Conservation (phyloP, 805 yeast species). For the Kazachstania viticola region DNA sequence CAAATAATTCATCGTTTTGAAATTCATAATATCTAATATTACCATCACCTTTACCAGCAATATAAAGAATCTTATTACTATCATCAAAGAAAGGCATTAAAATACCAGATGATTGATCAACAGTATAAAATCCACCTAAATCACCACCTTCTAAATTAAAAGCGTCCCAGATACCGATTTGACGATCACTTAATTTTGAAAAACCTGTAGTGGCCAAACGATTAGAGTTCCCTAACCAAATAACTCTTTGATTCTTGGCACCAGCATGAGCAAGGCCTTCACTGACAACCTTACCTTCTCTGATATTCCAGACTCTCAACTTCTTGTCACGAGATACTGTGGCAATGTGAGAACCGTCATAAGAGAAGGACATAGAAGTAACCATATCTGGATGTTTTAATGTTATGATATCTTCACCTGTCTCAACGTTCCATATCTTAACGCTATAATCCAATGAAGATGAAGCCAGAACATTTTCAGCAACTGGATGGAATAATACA, state of each 20-base stretch:
- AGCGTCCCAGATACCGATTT: constrained; percentile 88
- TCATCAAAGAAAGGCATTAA: constrained; percentile 86
- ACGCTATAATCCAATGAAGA: constrained; percentile 85
- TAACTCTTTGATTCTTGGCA: constrained; percentile 79
- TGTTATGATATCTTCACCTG: constrained; percentile 59
- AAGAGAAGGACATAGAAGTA: constrained; percentile 85
- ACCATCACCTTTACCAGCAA: constrained; percentile 98
- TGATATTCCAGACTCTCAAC: constrained; percentile 84
- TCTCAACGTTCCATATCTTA: constrained; percentile 79
- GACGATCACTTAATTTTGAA: constrained; percentile 85
- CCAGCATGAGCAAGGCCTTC: constrained; percentile 90
- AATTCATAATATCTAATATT: constrained; percentile 90
- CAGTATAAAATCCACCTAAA: constrained; percentile 73
- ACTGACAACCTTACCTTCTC: constrained; percentile 57
- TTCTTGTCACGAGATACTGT: constrained; percentile 87
- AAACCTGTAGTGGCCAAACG: constrained; percentile 91
- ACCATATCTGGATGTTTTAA: constrained; percentile 83
- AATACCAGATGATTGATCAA: constrained; percentile 89
- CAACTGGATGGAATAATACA: constrained; percentile 80
- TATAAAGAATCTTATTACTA: constrained; percentile 63
- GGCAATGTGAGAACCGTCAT: constrained; percentile 77
- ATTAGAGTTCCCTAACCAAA: constrained; percentile 82
- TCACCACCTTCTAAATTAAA: constrained; percentile 67
- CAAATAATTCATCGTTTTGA: constrained; percentile 70
- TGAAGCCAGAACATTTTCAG: constrained; percentile 76